These are phyloP conservation scores for Epichloe sp. DNA, from an alignment of 2,329 filamentous ascomycete genomes.

Conservation along the genomic window DNA sequence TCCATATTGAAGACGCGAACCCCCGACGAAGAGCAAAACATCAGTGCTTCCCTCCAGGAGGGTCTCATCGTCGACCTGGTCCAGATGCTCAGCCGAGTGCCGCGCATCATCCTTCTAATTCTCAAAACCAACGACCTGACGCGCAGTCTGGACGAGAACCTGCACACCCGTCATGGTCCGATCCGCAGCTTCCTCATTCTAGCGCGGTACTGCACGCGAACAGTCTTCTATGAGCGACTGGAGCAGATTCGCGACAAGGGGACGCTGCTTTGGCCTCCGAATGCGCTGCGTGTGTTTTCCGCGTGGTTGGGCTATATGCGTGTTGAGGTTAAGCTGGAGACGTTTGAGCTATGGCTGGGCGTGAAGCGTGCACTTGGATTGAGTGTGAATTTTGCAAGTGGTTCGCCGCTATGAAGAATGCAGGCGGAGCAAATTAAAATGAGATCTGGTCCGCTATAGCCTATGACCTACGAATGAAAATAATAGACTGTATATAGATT, in stretches of 20 bases:
- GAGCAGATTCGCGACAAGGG: constrained; percentile 41
- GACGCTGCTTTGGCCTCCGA: constrained; percentile 45
- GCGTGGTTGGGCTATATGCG: constrained; percentile 47
- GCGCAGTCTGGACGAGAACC: constrained; percentile 79
- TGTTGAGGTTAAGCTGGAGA: constrained; percentile 49
- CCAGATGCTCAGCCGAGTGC: constrained; percentile 75
- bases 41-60: constrained; percentile 71
- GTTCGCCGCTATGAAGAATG: constrained; percentile 11
- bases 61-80: constrained; percentile 83
- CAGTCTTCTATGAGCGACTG: constrained; percentile 51
- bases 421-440: background rate
- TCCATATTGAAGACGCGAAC: constrained; percentile 48
- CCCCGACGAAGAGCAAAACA: constrained; percentile 69
- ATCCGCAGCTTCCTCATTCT: constrained; percentile 55
- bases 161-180: constrained; percentile 59
- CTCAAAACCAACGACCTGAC: constrained; percentile 97
- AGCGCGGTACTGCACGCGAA: constrained; percentile 53
- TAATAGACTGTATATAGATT: constrained; percentile 10
- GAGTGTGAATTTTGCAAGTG: constrained; percentile 14
- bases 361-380: constrained; percentile 35
- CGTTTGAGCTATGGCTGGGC: constrained; percentile 48
- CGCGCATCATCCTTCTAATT: constrained; percentile 84
- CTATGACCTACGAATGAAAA: too few species aligned
- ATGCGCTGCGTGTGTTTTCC: constrained; percentile 37
- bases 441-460: too few species aligned